phyloP scores from a whole-genome alignment of 2,329 filamentous ascomycete species.

The Alternaria sp. region DNA sequence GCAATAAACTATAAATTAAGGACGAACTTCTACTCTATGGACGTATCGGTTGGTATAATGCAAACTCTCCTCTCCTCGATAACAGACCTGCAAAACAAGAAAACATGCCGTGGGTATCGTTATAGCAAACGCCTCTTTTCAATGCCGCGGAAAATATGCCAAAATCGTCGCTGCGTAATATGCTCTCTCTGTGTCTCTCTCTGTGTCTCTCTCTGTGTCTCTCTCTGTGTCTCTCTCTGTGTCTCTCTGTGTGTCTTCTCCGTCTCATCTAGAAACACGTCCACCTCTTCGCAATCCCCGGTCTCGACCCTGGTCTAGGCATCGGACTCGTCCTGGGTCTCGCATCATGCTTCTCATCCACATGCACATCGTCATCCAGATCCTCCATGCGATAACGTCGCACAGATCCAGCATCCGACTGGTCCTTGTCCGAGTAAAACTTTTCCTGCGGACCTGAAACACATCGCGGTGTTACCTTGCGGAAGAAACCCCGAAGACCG shows the following conservation, averaged over 20 bases:
- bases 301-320: conserved; percentile 15
- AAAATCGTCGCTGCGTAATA: conserved; percentile 9
- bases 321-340: conserved; percentile 23
- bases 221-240: too few relatives aligned
- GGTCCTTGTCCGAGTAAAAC: conserved; percentile 48
- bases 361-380: conserved; percentile 18
- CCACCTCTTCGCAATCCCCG: conserved; percentile 30
- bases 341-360: conserved; percentile 30
- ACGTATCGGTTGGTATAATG: conserved; percentile 25
- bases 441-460: conserved; percentile 42
- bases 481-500: conserved; percentile 47
- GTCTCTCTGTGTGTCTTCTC: background rate
- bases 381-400: conserved; percentile 48
- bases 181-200: background rate
- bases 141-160: conserved; percentile 12
- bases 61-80: conserved; percentile 15
- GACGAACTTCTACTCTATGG: conserved; percentile 26
- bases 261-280: conserved; percentile 34
- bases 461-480: conserved; percentile 43
- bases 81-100: conserved; percentile 27
- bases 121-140: conserved; percentile 27
- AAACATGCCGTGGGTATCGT: conserved; percentile 42
- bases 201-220: too few relatives aligned
- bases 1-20: conserved; percentile 15
- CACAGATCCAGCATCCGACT: conserved; percentile 48